Base-by-base conservation (phyloP, 192 early-diverging fungal species). In the Coemansia sp. region DNA sequence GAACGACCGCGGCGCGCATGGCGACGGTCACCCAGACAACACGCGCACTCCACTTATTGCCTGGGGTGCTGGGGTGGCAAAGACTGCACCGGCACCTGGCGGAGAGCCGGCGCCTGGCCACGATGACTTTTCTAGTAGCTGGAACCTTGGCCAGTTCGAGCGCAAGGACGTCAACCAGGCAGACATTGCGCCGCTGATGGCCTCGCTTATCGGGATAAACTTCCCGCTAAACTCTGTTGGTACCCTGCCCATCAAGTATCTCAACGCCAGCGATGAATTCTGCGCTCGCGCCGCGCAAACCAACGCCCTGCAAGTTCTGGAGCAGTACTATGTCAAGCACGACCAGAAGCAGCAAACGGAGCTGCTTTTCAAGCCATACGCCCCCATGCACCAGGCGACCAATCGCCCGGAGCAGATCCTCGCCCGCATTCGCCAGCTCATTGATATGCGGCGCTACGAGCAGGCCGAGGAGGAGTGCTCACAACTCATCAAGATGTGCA, bases 151-250 rank as follows among this genome's bases (percentile, higher is more conserved):
- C 26, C 79, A 77, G 33, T 68, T 86, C 10, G 83, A 85, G 53
- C 85, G 95, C 64, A 75, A 91, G 48, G 96, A 98, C 76, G 88
- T 98, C 37, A 86, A 88, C 57, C 96, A 98, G 69, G 96, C 96
- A 3, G 96, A 96, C 75, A 92, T 98, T 83, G 94, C 96, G 2
- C 95, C 96, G 14, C 83, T 98, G 50, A 96, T 98, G 94, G 88
- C 95, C 0, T 83, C 92, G 37, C 80, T 98, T 16, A 87, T 95
- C 48, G 94, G 95, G 7, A 79, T 95, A 5, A 86, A 89, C 48
- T 91, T 90, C 64, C 96, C 96, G 7, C 87, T 94, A 26, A 98
- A 98, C 70, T 98, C 96, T 31, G 94, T 98, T 11, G 96, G 96
- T 36, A 87, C 89, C 21, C 78, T 98, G 12, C 96, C 96, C 6